Percentiles rank a stretch among this genome's conserved stretches.
These are phyloP conservation scores for Teunomyces lycoperdinae DNA, from an alignment of 805 yeast genomes.

Conservation along the genomic window DNA sequence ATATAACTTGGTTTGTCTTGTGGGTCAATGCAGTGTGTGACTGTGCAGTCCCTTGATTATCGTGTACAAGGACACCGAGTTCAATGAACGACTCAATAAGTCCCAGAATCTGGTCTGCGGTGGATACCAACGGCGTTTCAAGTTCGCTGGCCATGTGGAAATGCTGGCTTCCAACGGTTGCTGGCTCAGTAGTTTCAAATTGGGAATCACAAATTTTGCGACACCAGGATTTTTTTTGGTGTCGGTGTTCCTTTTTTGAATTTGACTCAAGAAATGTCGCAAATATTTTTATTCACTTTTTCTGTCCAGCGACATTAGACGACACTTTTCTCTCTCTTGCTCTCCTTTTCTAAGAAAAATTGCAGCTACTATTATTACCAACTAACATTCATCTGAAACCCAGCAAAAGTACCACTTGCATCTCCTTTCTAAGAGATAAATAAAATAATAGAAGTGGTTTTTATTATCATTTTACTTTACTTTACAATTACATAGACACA, in stretches of 20 bases:
- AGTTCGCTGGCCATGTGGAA: not conserved
- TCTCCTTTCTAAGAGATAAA: too few species aligned
- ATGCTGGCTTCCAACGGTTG: not conserved
- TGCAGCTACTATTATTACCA: not conserved
- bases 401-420: not conserved
- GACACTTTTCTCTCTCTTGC: not conserved
- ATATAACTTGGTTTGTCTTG: slow-evolving; percentile 41
- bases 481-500: too few species aligned
- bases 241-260: too few species aligned
- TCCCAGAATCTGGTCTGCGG: slow-evolving; percentile 23
- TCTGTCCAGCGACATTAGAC: not conserved
- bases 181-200: not conserved
- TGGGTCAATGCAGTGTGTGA: slow-evolving; percentile 51
- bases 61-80: slow-evolving; percentile 88
- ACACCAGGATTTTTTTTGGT: too few species aligned
- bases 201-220: too few species aligned
- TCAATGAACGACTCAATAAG: slow-evolving; percentile 76
- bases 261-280: not conserved
- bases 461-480: not conserved
- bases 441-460: too few species aligned
- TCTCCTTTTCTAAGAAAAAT: not conserved
- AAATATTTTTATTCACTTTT: too few species aligned
- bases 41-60: slow-evolving; percentile 84
- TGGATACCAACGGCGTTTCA: slow-evolving; percentile 21
- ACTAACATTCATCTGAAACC: not conserved